Percentiles rank a stretch among this genome's conserved stretches.
phyloP scores from a whole-genome alignment of 106 monocot genomes.

The Alisma plantagoaquatica region DNA sequence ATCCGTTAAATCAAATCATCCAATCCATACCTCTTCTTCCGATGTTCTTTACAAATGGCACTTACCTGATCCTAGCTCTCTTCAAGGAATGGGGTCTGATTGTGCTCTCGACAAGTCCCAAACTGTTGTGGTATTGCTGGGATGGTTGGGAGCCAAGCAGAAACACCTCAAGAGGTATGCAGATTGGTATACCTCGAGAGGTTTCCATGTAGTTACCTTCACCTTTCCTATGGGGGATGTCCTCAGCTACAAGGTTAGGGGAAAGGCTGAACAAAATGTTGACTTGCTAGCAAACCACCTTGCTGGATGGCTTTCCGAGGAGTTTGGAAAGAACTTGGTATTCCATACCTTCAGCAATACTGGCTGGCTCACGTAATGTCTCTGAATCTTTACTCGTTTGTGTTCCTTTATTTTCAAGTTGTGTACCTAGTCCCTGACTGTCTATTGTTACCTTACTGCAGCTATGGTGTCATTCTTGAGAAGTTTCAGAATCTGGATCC shows the following conservation, averaged over 20 bases:
- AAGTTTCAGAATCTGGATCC: conserved; percentile 74
- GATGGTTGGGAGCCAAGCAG: conserved; percentile 93
- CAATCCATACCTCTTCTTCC: conserved; percentile 17
- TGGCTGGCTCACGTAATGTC: conserved; percentile 69
- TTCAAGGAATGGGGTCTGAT: conserved; percentile 5
- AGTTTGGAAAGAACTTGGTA: conserved; percentile 66
- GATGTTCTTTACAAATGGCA: conserved; percentile 80
- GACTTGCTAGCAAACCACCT: conserved; percentile 67
- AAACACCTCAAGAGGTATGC: conserved; percentile 85
- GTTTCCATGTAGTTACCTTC: conserved; percentile 84
- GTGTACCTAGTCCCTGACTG: neutral
- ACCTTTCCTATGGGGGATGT: conserved; percentile 84
- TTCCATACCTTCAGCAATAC: conserved; percentile 99
- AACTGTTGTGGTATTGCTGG: conserved; percentile 81
- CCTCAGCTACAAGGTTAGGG: conserved; percentile 64
- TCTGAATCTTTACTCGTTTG: neutral
- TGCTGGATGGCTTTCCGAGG: conserved; percentile 65
- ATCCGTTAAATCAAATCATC: neutral
- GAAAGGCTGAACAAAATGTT: conserved; percentile 52
- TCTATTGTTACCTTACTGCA: conserved; percentile 15
- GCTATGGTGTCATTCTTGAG: conserved; percentile 93
- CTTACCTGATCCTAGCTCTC: conserved; percentile 41
- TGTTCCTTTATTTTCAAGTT: too few relatives aligned
- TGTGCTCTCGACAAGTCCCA: conserved; percentile 39
- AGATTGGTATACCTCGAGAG: conserved; percentile 92